These are phyloP conservation scores for Hymenoscyphus infarciens DNA, from an alignment of 2,329 filamentous ascomycete species.

Conservation along the genomic window DNA sequence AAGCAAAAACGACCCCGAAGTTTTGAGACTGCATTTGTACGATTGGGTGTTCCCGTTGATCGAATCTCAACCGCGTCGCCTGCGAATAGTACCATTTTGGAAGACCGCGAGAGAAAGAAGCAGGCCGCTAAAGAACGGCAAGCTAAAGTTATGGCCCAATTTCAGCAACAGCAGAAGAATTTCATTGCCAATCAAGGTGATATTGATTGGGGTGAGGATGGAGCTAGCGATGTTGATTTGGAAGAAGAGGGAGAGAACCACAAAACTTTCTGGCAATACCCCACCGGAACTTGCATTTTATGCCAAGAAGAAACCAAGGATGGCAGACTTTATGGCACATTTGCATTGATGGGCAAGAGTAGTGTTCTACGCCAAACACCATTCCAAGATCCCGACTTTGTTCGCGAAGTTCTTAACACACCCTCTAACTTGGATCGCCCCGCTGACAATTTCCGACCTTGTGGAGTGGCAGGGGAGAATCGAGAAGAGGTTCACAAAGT, in stretches of 20 bases:
- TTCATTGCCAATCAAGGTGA: slow-evolving; percentile 87
- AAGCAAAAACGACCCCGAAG: slow-evolving; percentile 73
- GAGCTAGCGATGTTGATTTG: slow-evolving; percentile 65
- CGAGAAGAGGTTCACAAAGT: slow-evolving; percentile 72
- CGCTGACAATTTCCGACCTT: slow-evolving; percentile 78
- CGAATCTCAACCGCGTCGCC: slow-evolving; percentile 79
- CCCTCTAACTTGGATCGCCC: slow-evolving; percentile 81
- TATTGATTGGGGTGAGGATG: slow-evolving; percentile 84
- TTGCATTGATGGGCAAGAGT: slow-evolving; percentile 84
- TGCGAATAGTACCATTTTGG: slow-evolving; percentile 55
- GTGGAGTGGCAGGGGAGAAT: slow-evolving; percentile 88
- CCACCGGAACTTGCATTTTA: slow-evolving; percentile 86
- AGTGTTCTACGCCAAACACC: slow-evolving; percentile 84
- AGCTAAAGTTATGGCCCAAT: slow-evolving; percentile 93
- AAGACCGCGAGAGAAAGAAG: slow-evolving; percentile 79
- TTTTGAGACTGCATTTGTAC: slow-evolving; percentile 65
- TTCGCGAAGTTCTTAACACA: slow-evolving; percentile 75
- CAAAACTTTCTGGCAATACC: slow-evolving; percentile 83
- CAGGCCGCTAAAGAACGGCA: slow-evolving; percentile 85
- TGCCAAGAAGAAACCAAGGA: slow-evolving; percentile 97
- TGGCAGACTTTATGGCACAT: slow-evolving; percentile 83
- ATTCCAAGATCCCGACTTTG: slow-evolving; percentile 74
- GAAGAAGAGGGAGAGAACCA: slow-evolving; percentile 58
- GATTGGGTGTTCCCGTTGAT: slow-evolving; percentile 66
- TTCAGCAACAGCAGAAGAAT: slow-evolving; percentile 94